These are phyloP conservation scores for Triangularia verruculosa DNA, from an alignment of 2,329 filamentous ascomycete genomes.

Conservation along the genomic window DNA sequence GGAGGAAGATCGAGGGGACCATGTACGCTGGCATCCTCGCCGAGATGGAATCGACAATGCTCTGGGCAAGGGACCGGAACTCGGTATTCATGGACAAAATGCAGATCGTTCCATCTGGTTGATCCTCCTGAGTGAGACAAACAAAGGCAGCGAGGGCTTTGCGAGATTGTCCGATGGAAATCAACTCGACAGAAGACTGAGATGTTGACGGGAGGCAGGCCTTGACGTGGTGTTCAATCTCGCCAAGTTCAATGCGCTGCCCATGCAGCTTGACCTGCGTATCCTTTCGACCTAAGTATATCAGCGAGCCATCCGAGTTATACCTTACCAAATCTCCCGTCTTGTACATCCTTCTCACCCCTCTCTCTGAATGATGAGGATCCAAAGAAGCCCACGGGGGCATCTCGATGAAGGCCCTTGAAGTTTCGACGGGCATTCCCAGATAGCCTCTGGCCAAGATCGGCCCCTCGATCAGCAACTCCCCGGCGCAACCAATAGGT, in stretches of 20 bases:
- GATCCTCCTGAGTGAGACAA: constrained; percentile 16
- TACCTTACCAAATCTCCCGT: constrained; percentile 44
- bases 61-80: constrained; percentile 11
- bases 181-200: constrained; percentile 47
- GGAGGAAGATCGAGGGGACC: constrained; percentile 27
- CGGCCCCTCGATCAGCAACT: constrained; percentile 41
- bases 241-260: constrained; percentile 45
- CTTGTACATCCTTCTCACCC: constrained; percentile 43
- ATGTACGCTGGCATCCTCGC: constrained; percentile 30
- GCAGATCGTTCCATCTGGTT: constrained; percentile 27
- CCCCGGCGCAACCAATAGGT: constrained; percentile 35
- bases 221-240: constrained; percentile 34
- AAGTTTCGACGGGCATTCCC: constrained; percentile 44
- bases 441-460: constrained; percentile 49
- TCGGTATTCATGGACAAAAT: constrained; percentile 19
- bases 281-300: constrained; percentile 49
- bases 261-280: constrained; percentile 56
- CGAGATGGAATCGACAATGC: constrained; percentile 24
- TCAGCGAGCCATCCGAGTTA: constrained; percentile 35
- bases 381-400: constrained; percentile 38
- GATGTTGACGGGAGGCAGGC: constrained; percentile 39
- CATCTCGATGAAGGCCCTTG: constrained; percentile 43
- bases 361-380: constrained; percentile 58
- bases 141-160: constrained; percentile 24
- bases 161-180: constrained; percentile 37